Percentiles rank a stretch among this genome's conserved stretches.
These are phyloP conservation scores for Parathielavia appendiculata DNA, from an alignment of 495 filamentous ascomycete species.

Conservation along the genomic window DNA sequence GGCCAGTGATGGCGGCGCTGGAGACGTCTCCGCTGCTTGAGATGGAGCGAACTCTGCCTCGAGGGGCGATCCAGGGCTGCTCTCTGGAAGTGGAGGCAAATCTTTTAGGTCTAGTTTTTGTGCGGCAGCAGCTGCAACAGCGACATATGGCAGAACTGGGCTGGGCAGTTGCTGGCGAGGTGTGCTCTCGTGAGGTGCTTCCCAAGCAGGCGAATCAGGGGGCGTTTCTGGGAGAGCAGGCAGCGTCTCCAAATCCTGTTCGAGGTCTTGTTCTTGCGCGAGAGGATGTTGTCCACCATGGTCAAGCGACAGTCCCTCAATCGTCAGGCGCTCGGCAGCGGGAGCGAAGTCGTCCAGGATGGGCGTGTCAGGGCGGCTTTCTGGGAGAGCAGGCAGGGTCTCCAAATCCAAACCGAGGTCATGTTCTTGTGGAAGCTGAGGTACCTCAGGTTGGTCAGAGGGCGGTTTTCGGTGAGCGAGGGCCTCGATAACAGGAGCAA, in stretches of 20 bases:
- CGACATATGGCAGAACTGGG: not conserved
- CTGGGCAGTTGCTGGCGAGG: not conserved
- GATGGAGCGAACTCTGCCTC: not conserved
- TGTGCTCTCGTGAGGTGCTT: not conserved
- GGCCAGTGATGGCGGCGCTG: too few relatives aligned
- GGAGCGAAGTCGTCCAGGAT: not conserved
- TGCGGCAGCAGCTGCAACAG: too few relatives aligned
- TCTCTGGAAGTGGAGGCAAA: slow-evolving; percentile 1
- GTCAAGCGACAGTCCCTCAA: not conserved
- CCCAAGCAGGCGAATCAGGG: not conserved
- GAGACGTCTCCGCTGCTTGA: not conserved
- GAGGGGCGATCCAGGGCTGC: not conserved
- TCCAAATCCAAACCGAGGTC: not conserved
- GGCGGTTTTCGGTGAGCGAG: too few relatives aligned
- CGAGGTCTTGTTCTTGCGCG: not conserved
- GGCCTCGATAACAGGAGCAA: not conserved
- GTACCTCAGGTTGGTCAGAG: too few relatives aligned
- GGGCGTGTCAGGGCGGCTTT: slow-evolving; percentile 8
- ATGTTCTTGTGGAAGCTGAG: too few relatives aligned
- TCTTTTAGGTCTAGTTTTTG: not conserved
- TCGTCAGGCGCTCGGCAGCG: too few relatives aligned
- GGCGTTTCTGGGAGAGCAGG: slow-evolving; percentile 11
- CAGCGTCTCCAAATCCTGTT: not conserved
- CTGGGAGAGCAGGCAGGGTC: not conserved
- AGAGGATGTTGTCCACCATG: not conserved